Base-by-base conservation (phyloP, 495 filamentous ascomycete genomes). In the Aspergillus campestris region DNA sequence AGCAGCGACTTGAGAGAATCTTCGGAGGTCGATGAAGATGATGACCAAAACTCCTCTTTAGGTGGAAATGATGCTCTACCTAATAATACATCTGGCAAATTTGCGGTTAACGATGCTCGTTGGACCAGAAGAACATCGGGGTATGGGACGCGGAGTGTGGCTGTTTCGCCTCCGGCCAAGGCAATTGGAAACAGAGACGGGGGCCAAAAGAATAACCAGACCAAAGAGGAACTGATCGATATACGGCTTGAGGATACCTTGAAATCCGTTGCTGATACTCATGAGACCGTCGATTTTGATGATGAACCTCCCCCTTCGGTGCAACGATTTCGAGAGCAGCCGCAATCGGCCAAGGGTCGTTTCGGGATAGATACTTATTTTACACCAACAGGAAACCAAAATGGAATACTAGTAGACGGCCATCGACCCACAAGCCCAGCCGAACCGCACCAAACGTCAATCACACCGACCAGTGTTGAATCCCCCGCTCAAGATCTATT, bases 171-270 rank as follows among this genome's bases (percentile, higher is more conserved):
- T n/a, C 56, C 69, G 9, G 36, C 48, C 6, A 59, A 68, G 48
- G 35, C 48, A 31, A 50, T 65, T 18, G 63, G 69, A 29, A 52
- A 63, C 13, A 52, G 52, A 30, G 31, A 58, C 1, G 66, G 64
- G 44, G 67, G 66, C 12, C 67, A 66, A 48, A 65, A 58, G 31
- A 81, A 75, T 51, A 76, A 72, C 42, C 82, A 77, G 59, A 69
- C 71, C 11, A 82, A 77, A 59, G 82, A 75, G 11, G 77, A 75
- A 51, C 82, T 98, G 74, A 88, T 91, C 8, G 94, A 98, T 65
- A 74, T 98, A 34, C 86, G 87, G 13, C 73, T 98, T 28, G 87
- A 94, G 41, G 80, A 82, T 48, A 81, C 79, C 5, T 59, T 78
- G 35, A 64, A 59, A 38, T 59, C 58, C 34, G 58, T 55, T 45